Evolutionary conservation across 2,329 filamentous ascomycete species (phyloP).

Genomic region (Pseudocercospora fijiensis): DNA sequence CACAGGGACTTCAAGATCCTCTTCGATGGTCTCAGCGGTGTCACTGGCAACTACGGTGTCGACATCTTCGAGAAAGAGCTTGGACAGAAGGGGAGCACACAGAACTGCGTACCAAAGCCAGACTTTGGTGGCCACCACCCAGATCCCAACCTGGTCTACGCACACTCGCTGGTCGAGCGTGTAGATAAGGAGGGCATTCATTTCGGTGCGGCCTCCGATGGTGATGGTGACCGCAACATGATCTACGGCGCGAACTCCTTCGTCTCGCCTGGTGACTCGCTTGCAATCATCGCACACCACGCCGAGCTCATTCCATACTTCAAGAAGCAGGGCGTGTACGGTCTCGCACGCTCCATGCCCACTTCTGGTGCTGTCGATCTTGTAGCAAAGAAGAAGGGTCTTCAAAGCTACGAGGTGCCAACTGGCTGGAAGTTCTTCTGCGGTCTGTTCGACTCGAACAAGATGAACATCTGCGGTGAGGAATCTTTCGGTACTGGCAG

Average conservation of each 20-base stretch:
- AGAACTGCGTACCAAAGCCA: conserved; percentile 88
- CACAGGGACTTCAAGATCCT: conserved; percentile 95
- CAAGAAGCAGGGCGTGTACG: conserved; percentile 93
- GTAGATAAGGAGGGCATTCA: conserved; percentile 90
- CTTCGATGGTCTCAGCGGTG: conserved; percentile 90
- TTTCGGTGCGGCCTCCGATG: conserved; percentile 94
- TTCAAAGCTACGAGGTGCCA: conserved; percentile 92
- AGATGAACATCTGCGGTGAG: conserved; percentile 97
- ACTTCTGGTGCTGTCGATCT: conserved; percentile 94
- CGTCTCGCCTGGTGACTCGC: conserved; percentile 92
- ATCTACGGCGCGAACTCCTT: conserved; percentile 97
- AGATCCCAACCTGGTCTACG: conserved; percentile 96
- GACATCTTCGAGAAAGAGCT: conserved; percentile 95
- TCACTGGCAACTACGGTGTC: conserved; percentile 91
- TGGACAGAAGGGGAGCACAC: conserved; percentile 74
- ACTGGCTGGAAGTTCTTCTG: conserved; percentile 99
- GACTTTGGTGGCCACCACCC: conserved; percentile 98
- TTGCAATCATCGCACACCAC: conserved; percentile 97
- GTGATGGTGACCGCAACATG: conserved; percentile 99
- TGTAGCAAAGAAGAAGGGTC: conserved; percentile 89
- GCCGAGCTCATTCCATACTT: conserved; percentile 97
- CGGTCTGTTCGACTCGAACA: conserved; percentile 87
- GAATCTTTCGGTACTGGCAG: conserved; percentile 97
- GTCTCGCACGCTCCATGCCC: conserved; percentile 94
- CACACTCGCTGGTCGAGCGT: conserved; percentile 87